Evolutionary conservation across 208 protist genomes (phyloP).

Genomic region (Crithidia mellificae): DNA sequence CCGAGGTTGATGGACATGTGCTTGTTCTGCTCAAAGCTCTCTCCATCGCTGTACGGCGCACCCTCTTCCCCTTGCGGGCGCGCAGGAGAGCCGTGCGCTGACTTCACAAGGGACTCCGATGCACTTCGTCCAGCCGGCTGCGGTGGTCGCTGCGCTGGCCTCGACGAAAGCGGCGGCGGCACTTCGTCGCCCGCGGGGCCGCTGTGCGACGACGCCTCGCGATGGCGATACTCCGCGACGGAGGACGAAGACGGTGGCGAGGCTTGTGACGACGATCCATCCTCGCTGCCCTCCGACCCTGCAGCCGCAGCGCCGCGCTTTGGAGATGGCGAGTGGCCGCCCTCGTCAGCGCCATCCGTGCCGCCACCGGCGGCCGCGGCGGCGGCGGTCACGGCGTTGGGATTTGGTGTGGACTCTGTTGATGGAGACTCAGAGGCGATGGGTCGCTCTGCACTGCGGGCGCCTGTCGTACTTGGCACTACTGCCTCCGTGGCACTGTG

Average conservation of each 20-base stretch:
- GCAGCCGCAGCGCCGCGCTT: neutral
- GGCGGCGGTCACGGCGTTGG: slow-evolving; percentile 17
- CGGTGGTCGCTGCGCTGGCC: slow-evolving; percentile 4
- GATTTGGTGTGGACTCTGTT: slow-evolving; percentile 17
- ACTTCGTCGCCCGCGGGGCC: neutral
- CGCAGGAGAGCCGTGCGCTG: slow-evolving; percentile 15
- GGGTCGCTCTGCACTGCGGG: slow-evolving; percentile 15
- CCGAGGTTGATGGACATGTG: slow-evolving; percentile 7
- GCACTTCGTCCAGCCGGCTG: neutral
- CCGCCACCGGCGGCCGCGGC: slow-evolving; percentile 1
- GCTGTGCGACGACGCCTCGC: neutral
- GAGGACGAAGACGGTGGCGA: neutral
- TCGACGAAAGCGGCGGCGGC: slow-evolving; percentile 12
- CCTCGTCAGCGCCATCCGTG: slow-evolving; percentile 1
- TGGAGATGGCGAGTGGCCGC: slow-evolving; percentile 14
- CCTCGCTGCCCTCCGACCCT: neutral
- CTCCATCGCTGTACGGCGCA: neutral
- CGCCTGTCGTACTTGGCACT: neutral
- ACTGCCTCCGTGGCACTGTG: slow-evolving; percentile 12
- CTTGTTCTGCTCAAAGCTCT: neutral
- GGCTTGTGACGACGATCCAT: no score
- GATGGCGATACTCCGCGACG: slow-evolving; percentile 1
- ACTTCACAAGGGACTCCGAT: slow-evolving; percentile 17
- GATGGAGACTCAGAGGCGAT: slow-evolving; percentile 12
- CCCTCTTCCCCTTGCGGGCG: slow-evolving; percentile 6